Evolutionary conservation across 345 rosid genomes (phyloP), one percentile per base, ranked within the genome.

Genomic region (Brassica carinata): DNA sequence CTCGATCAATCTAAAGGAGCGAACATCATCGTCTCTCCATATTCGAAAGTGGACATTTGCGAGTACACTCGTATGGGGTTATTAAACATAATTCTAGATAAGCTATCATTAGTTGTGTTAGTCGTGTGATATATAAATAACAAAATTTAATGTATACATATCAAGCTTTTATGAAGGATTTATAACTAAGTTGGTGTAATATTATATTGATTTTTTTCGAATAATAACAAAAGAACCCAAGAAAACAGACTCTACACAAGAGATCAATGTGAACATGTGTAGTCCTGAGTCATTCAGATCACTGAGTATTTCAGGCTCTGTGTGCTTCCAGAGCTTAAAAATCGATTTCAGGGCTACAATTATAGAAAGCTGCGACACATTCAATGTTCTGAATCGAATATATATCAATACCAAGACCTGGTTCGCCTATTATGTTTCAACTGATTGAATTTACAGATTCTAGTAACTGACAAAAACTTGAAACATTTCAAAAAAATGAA

Each of bases 371-470:
- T 0, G 58, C 10, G 58, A 51, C 58, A n/a, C 58, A 5, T 51
- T n/a, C 58, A 51, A 51, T 51, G 58, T 51, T n/a, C 58, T 51
- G 10, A 53, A 75, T 55, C 40, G n/a, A 67, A 19, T 1, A 9
- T 13, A 53, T 3, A 23, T 6, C 27, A 31, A 31, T 2, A 23
- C 29, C 2, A 75, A 45, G n/a, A 51, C 18, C 58, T 51, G 58
- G 58, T 51, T 51, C 7, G 11, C 34, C 14, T 65, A n/a, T 18
- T 4, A 51, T 51, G 51, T 74, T 74, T 74, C 51, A 64, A 64
- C 63, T 17, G 6, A 64, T 1, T 15, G 27, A 15, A 45, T 45
- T 13, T 45, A 45, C n/a, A 19, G 64, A 59, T 62, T 62, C 2
- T 59, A 23, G n/a, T 23, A 61, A 23, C 66, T 74, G 70, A 63